Base-by-base conservation (phyloP, 305 asterid genomes). In the Lippia alba region DNA sequence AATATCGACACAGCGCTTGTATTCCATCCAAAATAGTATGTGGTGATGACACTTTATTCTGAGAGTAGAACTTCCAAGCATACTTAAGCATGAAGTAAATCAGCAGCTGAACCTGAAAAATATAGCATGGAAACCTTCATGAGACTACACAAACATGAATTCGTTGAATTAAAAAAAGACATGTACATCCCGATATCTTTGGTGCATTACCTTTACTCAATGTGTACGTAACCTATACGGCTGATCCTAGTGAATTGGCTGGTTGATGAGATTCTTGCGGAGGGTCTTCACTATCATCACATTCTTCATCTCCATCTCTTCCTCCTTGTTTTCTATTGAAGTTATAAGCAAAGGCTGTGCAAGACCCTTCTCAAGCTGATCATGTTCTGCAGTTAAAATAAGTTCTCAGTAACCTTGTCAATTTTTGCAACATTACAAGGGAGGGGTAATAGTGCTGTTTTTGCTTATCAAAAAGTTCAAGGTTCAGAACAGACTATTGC, bases 51-150 rank as follows among this genome's bases (percentile, higher is more conserved):
- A 83, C 99, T 94, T 32, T 97, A 94, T 84, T 91, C 99, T 56
- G 99, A 91, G 60, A 94, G 97, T 64, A 94, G 81, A 71, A 94
- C 79, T 85, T 94, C 99, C 97, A 91, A 15, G 92, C 97, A 66
- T 94, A 94, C 74, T 94, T 94, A 73, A 94, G 93, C 99, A 94
- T 94, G 80, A 94, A 94, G 89, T 94, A 94, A 60, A 94, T 94
- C 87, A 94, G 74, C 80, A 94, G 74, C 70, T 91, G 99, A 79
- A 94, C 99, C 99, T 91, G 97, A 12, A 81, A 84, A 60, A 66
- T 53, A 36, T 4, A 58, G 66, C 50, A 69, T 46, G 72, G 56
- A 59, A n/a, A 41, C 53, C 55, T 32, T 24, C 57, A 64, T 50
- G 68, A 64, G 75, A 51, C 66, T 56, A 9, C 20, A 20, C 59